These are phyloP conservation scores for Ambrosiella cleistominuta DNA, from an alignment of 2,329 filamentous ascomycete genomes.

Conservation along the genomic window DNA sequence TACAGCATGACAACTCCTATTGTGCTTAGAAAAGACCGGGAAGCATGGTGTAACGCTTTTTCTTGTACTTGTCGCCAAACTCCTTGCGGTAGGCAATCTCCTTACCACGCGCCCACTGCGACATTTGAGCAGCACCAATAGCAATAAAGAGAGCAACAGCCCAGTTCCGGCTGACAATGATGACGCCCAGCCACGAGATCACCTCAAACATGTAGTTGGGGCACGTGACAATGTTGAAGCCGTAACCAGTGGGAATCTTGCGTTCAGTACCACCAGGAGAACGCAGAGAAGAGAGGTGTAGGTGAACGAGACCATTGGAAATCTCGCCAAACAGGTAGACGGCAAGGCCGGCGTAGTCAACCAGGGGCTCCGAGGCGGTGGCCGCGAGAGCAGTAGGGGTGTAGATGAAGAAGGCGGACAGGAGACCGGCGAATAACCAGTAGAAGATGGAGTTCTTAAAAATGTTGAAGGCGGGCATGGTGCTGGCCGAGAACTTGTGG, in stretches of 20 bases:
- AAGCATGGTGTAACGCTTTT: slow-evolving; percentile 71
- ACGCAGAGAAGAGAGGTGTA: slow-evolving; percentile 60
- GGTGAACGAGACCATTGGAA: slow-evolving; percentile 63
- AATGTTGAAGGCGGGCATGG: slow-evolving; percentile 82
- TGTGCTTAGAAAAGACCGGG: slow-evolving; percentile 50
- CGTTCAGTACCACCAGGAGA: slow-evolving; percentile 66
- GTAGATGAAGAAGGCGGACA: slow-evolving; percentile 77
- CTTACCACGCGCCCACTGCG: slow-evolving; percentile 75
- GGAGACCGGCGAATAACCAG: slow-evolving; percentile 67
- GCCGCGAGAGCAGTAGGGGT: slow-evolving; percentile 53
- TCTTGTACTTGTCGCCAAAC: slow-evolving; percentile 88
- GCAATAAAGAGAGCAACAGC: slow-evolving; percentile 59
- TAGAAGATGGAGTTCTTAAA: slow-evolving; percentile 94
- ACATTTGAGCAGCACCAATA: slow-evolving; percentile 65
- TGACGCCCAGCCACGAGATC: slow-evolving; percentile 69
- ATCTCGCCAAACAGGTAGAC: slow-evolving; percentile 65
- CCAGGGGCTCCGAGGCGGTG: slow-evolving; percentile 24
- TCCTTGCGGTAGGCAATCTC: slow-evolving; percentile 78
- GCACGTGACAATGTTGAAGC: slow-evolving; percentile 76
- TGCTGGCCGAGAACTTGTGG: slow-evolving; percentile 85
- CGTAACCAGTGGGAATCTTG: slow-evolving; percentile 71
- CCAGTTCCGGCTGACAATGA: slow-evolving; percentile 62
- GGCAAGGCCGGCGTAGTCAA: slow-evolving; percentile 51
- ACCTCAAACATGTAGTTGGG: slow-evolving; percentile 96
- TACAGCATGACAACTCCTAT: not conserved